phyloP scores from a whole-genome alignment of 148 eudicot genomes.

The Oxyria digyna region DNA sequence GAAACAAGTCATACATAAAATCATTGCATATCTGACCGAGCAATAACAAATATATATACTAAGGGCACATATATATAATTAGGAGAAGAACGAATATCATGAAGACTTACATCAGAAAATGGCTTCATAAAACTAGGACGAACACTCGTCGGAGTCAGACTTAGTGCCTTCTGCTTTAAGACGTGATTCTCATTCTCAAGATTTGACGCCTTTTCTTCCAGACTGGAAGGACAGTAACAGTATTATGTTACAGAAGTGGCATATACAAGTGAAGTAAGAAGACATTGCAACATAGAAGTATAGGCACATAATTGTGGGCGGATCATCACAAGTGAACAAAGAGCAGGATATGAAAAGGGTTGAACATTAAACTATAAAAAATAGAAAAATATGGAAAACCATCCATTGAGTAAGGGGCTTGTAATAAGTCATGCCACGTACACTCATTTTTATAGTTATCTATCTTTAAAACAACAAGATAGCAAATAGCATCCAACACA shows the following conservation, averaged over 20 bases:
- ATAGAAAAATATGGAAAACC: not conserved
- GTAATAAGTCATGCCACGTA: not conserved
- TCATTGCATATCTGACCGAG: not conserved
- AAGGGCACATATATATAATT: not conserved
- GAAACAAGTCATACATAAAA: not conserved
- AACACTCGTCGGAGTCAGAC: slow-evolving; percentile 48
- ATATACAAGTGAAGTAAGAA: not conserved
- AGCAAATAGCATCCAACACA: not conserved
- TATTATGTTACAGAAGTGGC: not conserved
- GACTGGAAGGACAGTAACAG: slow-evolving; percentile 22
- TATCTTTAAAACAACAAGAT: not conserved
- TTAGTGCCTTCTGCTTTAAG: slow-evolving; percentile 68
- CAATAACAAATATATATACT: not conserved
- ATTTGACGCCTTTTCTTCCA: slow-evolving; percentile 77
- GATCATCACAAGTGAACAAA: not conserved
- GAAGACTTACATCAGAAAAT: slow-evolving; percentile 54
- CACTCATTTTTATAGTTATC: not conserved
- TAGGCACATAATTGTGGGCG: not conserved
- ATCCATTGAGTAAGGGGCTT: no score
- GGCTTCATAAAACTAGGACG: slow-evolving; percentile 51
- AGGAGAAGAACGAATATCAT: not conserved
- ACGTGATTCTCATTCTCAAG: slow-evolving; percentile 84
- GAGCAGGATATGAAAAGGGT: not conserved
- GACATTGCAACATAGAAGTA: not conserved
- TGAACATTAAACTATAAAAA: not conserved